A percentile compares a stretch with the other conserved stretches of the same genome.
These are phyloP conservation scores for Stachybotrys echinatus DNA, from an alignment of 2,329 filamentous ascomycete species.

Conservation along the genomic window DNA sequence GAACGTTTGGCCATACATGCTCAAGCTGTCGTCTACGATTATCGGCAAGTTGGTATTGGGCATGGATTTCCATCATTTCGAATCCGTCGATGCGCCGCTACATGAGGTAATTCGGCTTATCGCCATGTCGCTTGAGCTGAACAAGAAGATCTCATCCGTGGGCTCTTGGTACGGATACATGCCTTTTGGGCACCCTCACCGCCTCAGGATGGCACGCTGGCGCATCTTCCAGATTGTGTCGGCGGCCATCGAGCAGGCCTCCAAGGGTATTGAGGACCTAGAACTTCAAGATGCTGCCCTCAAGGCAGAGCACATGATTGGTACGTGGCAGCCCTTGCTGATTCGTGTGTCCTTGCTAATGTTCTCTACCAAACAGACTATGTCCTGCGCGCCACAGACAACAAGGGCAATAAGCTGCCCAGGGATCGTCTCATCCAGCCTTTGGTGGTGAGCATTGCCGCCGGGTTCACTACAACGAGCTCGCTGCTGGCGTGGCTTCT, in stretches of 20 bases:
- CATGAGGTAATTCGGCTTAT: constrained; percentile 50
- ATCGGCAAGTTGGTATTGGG: constrained; percentile 39
- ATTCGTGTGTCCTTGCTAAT: too few species aligned
- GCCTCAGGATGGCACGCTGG: constrained; percentile 25
- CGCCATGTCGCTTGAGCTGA: constrained; percentile 46
- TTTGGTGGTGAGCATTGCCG: constrained; percentile 47
- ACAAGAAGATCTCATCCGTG: constrained; percentile 51
- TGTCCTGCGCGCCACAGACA: constrained; percentile 45
- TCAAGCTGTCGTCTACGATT: constrained; percentile 41
- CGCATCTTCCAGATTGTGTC: constrained; percentile 29
- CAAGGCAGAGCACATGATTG: constrained; percentile 34
- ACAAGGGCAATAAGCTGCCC: constrained; percentile 48
- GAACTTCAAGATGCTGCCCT: constrained; percentile 44
- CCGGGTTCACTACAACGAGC: constrained; percentile 57
- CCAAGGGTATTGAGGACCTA: constrained; percentile 31
- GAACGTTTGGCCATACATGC: constrained; percentile 45
- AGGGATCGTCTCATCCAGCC: constrained; percentile 18
- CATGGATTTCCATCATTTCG: constrained; percentile 41
- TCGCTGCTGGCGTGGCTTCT: constrained; percentile 54
- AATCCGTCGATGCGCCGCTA: constrained; percentile 35
- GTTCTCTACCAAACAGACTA: constrained; percentile 37
- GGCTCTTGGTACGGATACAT: constrained; percentile 51
- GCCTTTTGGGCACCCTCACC: constrained; percentile 52
- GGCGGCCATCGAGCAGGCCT: constrained; percentile 31
- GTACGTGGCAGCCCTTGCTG: too few species aligned